These are phyloP conservation scores for Krasilnikovozyma curviuscula DNA, from an alignment of 768 basidiomycete species.

Conservation along the genomic window DNA sequence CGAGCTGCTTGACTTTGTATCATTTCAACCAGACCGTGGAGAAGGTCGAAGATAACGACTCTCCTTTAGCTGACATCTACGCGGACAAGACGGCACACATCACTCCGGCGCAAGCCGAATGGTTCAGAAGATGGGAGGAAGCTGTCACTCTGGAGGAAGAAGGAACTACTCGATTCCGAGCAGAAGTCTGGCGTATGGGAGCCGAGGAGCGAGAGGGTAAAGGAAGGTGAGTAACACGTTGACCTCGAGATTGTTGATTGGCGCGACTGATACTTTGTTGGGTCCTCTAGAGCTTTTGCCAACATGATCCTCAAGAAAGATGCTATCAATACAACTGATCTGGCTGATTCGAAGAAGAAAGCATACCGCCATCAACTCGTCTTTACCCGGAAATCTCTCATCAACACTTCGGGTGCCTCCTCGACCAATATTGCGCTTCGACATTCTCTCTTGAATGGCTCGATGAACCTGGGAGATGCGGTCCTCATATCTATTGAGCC, in stretches of 20 bases:
- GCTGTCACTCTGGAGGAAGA: slow-evolving; percentile 72
- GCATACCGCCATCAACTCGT: slow-evolving; percentile 24
- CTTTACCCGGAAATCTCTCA: too few species aligned
- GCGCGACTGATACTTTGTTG: background rate
- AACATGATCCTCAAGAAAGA: slow-evolving; percentile 44
- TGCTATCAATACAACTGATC: slow-evolving; percentile 14
- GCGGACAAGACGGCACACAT: slow-evolving; percentile 63
- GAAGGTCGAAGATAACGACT: slow-evolving; percentile 35
- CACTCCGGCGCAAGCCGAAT: slow-evolving; percentile 42
- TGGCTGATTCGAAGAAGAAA: slow-evolving; percentile 20
- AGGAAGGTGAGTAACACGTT: slow-evolving; percentile 36
- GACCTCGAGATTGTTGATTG: background rate
- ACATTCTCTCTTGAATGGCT: slow-evolving; percentile 48
- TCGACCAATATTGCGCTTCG: slow-evolving; percentile 4
- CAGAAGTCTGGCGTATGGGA: slow-evolving; percentile 83
- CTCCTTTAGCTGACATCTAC: slow-evolving; percentile 39
- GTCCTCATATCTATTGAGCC: slow-evolving; percentile 76
- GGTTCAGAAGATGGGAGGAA: slow-evolving; percentile 81
- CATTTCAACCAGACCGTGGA: slow-evolving; percentile 43
- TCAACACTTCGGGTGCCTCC: slow-evolving; percentile 5
- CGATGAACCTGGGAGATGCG: slow-evolving; percentile 60
- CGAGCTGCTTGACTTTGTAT: slow-evolving; percentile 4
- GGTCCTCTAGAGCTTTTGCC: slow-evolving; percentile 40
- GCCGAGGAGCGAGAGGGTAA: slow-evolving; percentile 56
- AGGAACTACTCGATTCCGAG: slow-evolving; percentile 61